A percentile compares a stretch with the other conserved stretches of the same genome.
Evolutionary conservation across 495 filamentous ascomycete species (phyloP).

Genomic region (Tuber indicum): DNA sequence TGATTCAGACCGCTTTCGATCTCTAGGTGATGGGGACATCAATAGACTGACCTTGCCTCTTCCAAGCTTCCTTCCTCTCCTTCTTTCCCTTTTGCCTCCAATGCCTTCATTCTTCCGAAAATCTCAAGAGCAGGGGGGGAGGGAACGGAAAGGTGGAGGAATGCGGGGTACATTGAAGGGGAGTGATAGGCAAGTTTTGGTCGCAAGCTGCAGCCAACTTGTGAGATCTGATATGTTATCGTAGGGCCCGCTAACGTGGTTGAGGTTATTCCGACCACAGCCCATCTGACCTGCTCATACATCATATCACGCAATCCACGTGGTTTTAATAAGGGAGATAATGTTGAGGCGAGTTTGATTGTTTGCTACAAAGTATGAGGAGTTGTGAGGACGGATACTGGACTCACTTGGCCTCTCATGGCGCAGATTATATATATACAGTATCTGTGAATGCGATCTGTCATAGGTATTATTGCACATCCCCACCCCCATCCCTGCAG

Average conservation of each 20-base stretch:
- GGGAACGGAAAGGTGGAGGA: background rate
- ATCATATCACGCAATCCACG: background rate
- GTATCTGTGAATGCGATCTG: background rate
- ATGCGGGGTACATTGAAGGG: background rate
- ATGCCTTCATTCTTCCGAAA: background rate
- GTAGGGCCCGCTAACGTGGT: background rate
- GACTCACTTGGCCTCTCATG: background rate
- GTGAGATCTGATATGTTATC: background rate
- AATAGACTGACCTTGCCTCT: background rate
- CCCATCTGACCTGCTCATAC: background rate
- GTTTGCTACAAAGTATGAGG: background rate
- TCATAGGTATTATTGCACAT: background rate
- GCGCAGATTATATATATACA: background rate
- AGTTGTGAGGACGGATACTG: background rate
- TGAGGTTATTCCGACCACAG: background rate
- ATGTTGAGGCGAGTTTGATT: background rate
- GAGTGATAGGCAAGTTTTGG: background rate
- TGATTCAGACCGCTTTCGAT: background rate
- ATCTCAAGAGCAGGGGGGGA: background rate
- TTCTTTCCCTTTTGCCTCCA: background rate
- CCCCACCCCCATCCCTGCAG: background rate
- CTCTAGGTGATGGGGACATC: background rate
- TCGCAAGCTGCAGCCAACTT: background rate
- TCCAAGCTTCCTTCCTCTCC: background rate
- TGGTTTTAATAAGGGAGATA: background rate